Evolutionary conservation across 2,329 filamentous ascomycete species (phyloP), one percentile per base, ranked within the genome.

Genomic region (Sclerotinia minor): DNA sequence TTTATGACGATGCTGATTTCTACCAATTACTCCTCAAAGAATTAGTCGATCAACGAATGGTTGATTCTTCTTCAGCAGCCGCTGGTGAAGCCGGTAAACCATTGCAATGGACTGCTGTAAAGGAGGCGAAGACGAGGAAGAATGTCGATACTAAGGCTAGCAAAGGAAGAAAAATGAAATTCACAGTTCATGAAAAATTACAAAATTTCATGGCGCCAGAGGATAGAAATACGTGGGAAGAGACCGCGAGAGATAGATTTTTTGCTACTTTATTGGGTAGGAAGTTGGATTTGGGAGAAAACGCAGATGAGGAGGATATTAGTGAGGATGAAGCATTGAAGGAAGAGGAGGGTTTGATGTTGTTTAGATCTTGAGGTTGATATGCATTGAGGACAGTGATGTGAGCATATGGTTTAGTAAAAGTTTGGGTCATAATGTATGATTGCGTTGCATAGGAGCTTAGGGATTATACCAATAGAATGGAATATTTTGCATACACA

Each of bases 191-290:
- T 77, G 94, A 98, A 81, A 98, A 98, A 82, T 79, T 99, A 76
- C 92, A 97, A 81, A 97, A 97, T 79, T 98, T 98, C 77, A 97
- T 97, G 93, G 94, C 94, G 15, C 89, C 93, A 0, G 92, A 97
- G 78, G 91, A 96, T 77, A 83, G 92, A 65, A 84, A 90, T 4
- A 80, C 79, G 21, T 99, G 95, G 95, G 91, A 92, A 70, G 87
- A 90, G 72, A 85, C 87, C 69, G 92, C 94, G 67, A 87, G 92
- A 69, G 92, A 95, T 74, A 80, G 87, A 68, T 87, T 94, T 78
- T 94, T 94, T 76, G 88, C 88, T 19, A 90, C 89, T 35, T 78
- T 94, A 71, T 86, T 94, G 71, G 91, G 91, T 0, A 88, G 90
- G 75, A 89, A 87, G 77, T 83, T 89, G 76, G 81, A 84, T 73